Evolutionary conservation across 2,329 filamentous ascomycete genomes (phyloP), one percentile per base, ranked within the genome.

Genomic region (Pseudopithomyces maydicus): DNA sequence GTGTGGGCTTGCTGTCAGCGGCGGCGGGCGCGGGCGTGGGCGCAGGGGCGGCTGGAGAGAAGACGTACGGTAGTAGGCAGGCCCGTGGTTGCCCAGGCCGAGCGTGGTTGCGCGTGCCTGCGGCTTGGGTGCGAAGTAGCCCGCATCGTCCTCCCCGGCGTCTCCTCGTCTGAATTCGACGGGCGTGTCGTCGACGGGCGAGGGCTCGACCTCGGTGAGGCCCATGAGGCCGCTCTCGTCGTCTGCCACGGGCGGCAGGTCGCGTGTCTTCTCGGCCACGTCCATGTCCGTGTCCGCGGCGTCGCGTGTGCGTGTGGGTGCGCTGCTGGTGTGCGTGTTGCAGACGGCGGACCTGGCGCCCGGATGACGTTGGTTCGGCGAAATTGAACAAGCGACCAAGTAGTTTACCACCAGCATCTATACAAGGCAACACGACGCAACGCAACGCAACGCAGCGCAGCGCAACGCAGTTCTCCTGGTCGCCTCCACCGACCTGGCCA

Each of bases 171-270:
- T 82, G 29, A 77, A 66, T 52, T 82, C 77, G 45, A 75, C 65
- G 56, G 72, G 75, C 55, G 73, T 78, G 50, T 87, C 82, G 52
- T 88, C 89, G 42, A 96, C 91, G 0, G 92, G 93, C 20, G 88
- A 87, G 3, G 93, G 93, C 52, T 96, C 92, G 59, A 97, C 81
- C 71, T 94, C 87, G 50, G 89, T 83, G 56, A 97, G 83, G 41
- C 89, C 89, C 56, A 86, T 78, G 52, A 88, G 77, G 36, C 86
- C 86, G 67, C 82, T 82, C 58, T 69, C 69, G 4, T 67, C 67
- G 22, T 73, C 70, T 15, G 61, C 63, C 36, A 66, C 49, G 20
- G 63, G 61, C 39, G 70, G 67, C 26, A 68, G 51, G 20, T 61
- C 55, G 41, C 61, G 52, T 17, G 56, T 49, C 15, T 54, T 54